A percentile compares a stretch with the other conserved stretches of the same genome.
These are phyloP conservation scores for Aureobasidium sp. DNA, from an alignment of 2,329 filamentous ascomycete species.

Conservation along the genomic window DNA sequence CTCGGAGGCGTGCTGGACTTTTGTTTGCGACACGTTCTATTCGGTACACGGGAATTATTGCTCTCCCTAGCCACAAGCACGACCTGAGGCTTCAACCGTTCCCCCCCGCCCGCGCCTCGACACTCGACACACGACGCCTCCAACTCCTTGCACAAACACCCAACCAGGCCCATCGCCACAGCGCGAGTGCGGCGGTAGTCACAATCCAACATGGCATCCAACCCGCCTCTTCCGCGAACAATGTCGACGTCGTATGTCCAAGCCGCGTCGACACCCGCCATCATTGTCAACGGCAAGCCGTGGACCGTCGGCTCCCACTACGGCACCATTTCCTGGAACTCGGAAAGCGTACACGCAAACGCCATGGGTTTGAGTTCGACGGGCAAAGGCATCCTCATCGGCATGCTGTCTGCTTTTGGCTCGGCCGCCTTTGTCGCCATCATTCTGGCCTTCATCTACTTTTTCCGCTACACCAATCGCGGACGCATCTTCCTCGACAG, in stretches of 20 bases:
- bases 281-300: slow-evolving; percentile 2
- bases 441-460: slow-evolving; percentile 75
- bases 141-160: slow-evolving; percentile 1
- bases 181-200: slow-evolving; percentile 14
- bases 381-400: slow-evolving; percentile 80
- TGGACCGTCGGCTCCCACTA: slow-evolving; percentile 10
- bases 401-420: slow-evolving; percentile 86
- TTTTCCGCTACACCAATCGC: slow-evolving; percentile 81
- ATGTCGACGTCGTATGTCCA: slow-evolving; percentile 13
- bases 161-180: slow-evolving; percentile 14
- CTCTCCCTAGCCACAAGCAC: not conserved
- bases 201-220: not conserved
- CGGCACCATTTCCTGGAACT: not conserved
- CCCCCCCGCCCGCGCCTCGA: not conserved
- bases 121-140: not conserved
- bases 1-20: not conserved
- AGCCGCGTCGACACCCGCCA: slow-evolving; percentile 10
- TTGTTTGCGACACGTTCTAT: not conserved
- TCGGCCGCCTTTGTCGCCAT: slow-evolving; percentile 78
- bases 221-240: slow-evolving; percentile 10
- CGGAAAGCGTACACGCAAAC: not conserved
- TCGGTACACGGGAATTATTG: not conserved
- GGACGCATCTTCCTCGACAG: slow-evolving; percentile 90
- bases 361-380: slow-evolving; percentile 35
- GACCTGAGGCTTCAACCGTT: not conserved